Base-by-base conservation (phyloP, 176 grass and related monocot species). In the Miscanthus lutarioriparius region DNA sequence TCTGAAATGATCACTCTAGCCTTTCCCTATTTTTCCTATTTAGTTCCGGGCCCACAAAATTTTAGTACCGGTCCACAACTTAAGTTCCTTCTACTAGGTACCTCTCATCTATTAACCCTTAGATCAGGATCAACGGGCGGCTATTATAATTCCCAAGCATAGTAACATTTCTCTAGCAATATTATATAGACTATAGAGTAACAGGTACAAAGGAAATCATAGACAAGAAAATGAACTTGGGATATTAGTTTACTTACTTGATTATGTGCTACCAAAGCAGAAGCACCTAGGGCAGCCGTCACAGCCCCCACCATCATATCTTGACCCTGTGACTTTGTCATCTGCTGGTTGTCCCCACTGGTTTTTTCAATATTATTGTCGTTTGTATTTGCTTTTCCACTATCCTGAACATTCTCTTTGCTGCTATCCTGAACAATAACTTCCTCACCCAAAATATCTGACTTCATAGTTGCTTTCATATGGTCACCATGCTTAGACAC, bases 221-320 rank as follows among this genome's bases (percentile, higher is more conserved):
- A 67, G 66, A 82, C 10, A 26, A 80, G 49, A 65, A 86, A 36
- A 47, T 69, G 68, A 78, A 35, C 19, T 39, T 41, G 37, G 39
- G 59, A 20, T 64, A 76, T 77, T 79, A 23, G 72, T 75, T 85
- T 33, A 75, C 54, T 88, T 85, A 98, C 96, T 88, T 93, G 89
- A 85, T 92, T 90, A 61, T 81, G 87, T 87, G 88, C 80, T 82
- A 98, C 87, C 27, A 98, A 90, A 84, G 91, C 91, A 6, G 96
- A 93, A 65, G 96, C 93, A 91, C 96, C 89, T 64, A 98, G 48
- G 13, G 93, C 93, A 84, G 96, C 93, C n/a, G 93, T 95, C 74
- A 98, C 89, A 87, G 96, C 89, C 75, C 96, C 93, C 75, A 95
- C 87, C 92, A 98, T 92, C 72, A 95, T 88, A 67, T 81, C 87